A percentile compares a stretch with the other conserved stretches of the same genome.
These are phyloP conservation scores for California macrophylla DNA, from an alignment of 441 rosid species.

Conservation along the genomic window DNA sequence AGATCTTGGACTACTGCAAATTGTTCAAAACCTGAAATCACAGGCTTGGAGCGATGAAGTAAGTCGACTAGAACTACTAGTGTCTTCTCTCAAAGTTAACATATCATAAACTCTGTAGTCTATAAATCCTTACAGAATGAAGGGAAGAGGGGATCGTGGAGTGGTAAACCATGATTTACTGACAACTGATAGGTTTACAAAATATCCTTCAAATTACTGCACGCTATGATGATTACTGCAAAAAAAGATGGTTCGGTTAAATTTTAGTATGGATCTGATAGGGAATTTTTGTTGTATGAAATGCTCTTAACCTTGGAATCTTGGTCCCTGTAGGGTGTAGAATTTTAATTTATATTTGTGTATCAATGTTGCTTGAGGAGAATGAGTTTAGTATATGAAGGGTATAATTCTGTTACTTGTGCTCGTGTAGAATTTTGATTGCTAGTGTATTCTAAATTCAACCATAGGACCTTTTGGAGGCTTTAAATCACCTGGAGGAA, in stretches of 20 bases:
- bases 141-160: neutral
- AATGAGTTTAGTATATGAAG: no score
- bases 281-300: no score
- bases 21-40: conserved; percentile 78
- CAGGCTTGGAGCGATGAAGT: conserved; percentile 99
- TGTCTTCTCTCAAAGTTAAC: neutral
- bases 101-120: neutral
- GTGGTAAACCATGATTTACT: neutral
- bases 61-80: conserved; percentile 17
- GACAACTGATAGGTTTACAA: neutral
- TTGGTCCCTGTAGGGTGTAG: no score
- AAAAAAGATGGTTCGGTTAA: no score
- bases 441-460: neutral
- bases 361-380: no score
- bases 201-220: neutral
- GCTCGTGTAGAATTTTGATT: no score
- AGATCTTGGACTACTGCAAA: conserved; percentile 85
- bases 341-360: no score
- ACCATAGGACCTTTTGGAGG: conserved; percentile 76
- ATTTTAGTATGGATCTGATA: no score
- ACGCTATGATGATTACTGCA: neutral
- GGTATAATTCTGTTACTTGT: no score
- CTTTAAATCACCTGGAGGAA: conserved; percentile 76
- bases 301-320: no score
- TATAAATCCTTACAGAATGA: neutral